A percentile compares a stretch with the other conserved stretches of the same genome.
These are phyloP conservation scores for Drechslerella stenobrocha DNA, from an alignment of 2,329 filamentous ascomycete genomes.

Conservation along the genomic window DNA sequence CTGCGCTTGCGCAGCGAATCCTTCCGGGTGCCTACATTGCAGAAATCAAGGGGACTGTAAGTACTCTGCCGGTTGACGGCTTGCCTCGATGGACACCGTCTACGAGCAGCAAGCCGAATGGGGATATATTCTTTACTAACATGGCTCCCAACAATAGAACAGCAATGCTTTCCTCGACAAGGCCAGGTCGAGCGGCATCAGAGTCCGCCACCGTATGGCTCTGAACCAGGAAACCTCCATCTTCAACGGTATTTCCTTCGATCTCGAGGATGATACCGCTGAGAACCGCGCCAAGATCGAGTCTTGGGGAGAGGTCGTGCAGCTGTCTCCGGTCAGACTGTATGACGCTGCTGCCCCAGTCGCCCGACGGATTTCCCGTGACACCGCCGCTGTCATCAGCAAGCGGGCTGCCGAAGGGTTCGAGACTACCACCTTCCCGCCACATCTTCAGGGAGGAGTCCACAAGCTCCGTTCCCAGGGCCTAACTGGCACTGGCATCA, in stretches of 20 bases:
- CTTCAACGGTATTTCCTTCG: conserved; percentile 47
- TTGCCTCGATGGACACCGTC: too few species aligned
- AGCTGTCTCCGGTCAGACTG: conserved; percentile 39
- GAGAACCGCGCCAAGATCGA: conserved; percentile 46
- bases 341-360: conserved; percentile 36
- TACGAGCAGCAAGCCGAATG: too few species aligned
- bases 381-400: conserved; percentile 28
- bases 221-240: conserved; percentile 44
- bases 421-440: conserved; percentile 22
- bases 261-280: conserved; percentile 39
- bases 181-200: conserved; percentile 27
- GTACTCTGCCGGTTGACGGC: conserved; percentile 9
- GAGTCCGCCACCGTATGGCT: conserved; percentile 39
- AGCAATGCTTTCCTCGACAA: conserved; percentile 38
- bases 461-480: conserved; percentile 37
- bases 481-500: conserved; percentile 34
- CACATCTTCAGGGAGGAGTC: conserved; percentile 41
- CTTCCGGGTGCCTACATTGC: conserved; percentile 45
- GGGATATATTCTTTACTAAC: too few species aligned
- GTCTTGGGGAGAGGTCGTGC: conserved; percentile 39
- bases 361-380: conserved; percentile 25
- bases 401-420: conserved; percentile 12
- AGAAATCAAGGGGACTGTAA: conserved; percentile 47
- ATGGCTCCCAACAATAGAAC: too few species aligned
- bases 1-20: conserved; percentile 44